Base-by-base conservation (phyloP, 108 stramenopile species). In the Nannochloropsis gaditana region DNA sequence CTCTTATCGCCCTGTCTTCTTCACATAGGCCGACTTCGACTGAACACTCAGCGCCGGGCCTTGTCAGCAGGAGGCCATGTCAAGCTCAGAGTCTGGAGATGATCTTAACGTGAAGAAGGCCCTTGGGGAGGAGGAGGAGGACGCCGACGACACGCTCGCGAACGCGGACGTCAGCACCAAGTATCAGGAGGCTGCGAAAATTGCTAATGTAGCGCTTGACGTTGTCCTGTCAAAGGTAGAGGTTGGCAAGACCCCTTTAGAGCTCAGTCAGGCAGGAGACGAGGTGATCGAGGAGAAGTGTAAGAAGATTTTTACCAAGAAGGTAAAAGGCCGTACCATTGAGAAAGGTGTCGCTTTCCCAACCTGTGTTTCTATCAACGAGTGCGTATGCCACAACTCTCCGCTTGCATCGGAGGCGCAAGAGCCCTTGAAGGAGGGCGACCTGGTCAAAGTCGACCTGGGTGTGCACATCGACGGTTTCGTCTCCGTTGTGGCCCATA, bases 401-500 rank as follows among this genome's bases (percentile, higher is more conserved):
- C 99, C 99, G 4, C 92, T 99, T 79, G 90, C 92, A 2, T 93
- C 94, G 41, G 98, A 99, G 90, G 94, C 80, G 11, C 84, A 90
- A 80, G 86, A 84, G 45, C 82, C 83, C 2, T 86, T 99, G 44
- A 93, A 94, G 84, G 95, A 90, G 9, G 98, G 97, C 42, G 99
- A 99, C 92, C 89, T 98, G 82, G 99, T 99, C 43, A 99, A 99
- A 93, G 93, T 99, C 21, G 99, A 99, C 92, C 93, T 99, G 45
- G 99, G 98, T 80, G 97, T 96, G 84, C 98, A 99, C 93, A 94
- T 99, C 59, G 99, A 99, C 90, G 98, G 98, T 44, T 99, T 95
- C 93, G 96, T 98, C 85, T 95, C 97, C 44, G 97, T 97, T 31
- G 95, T 93, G 2, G 98, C 97, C 8, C 99, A 99, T 93, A 99